phyloP scores from a whole-genome alignment of 1,139 yeast genomes.

The Blastobotrys malaysiensis region DNA sequence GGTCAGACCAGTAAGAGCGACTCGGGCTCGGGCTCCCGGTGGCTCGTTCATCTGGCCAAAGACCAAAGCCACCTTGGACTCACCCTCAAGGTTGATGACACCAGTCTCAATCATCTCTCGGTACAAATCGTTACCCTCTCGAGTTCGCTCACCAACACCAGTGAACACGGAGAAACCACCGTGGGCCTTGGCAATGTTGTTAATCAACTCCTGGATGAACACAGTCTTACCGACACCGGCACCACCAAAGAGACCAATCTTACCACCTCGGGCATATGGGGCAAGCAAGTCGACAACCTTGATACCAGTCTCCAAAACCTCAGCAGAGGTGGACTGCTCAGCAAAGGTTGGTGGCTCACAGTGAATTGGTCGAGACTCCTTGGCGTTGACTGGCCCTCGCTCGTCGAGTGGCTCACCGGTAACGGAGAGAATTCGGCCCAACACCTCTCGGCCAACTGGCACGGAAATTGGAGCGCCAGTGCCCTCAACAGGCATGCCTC shows the following conservation, averaged over 20 bases:
- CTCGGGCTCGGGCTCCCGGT: slow-evolving; percentile 99
- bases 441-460: slow-evolving; percentile 98
- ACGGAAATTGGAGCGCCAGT: slow-evolving; percentile 98
- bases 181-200: slow-evolving; percentile 99
- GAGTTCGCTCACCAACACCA: slow-evolving; percentile 99
- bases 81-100: slow-evolving; percentile 99
- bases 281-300: slow-evolving; percentile 99
- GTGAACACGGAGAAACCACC: slow-evolving; percentile 99
- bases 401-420: slow-evolving; percentile 99
- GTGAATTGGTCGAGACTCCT: slow-evolving; percentile 94
- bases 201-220: slow-evolving; percentile 98
- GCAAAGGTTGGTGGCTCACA: slow-evolving; percentile 95
- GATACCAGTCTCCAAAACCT: slow-evolving; percentile 98
- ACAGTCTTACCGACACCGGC: slow-evolving; percentile 99
- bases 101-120: slow-evolving; percentile 99
- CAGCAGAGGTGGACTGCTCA: slow-evolving; percentile 94
- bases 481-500: slow-evolving; percentile 89
- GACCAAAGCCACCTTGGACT: slow-evolving; percentile 98
- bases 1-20: slow-evolving; percentile 98
- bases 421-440: slow-evolving; percentile 98
- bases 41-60: slow-evolving; percentile 99
- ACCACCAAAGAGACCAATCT: slow-evolving; percentile 99
- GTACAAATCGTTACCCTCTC: slow-evolving; percentile 99
- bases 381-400: slow-evolving; percentile 95
- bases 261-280: slow-evolving; percentile 99